Conservation (phyloP, 2,329 filamentous ascomycete genomes). For the Trichoderma afroharzianum region DNA sequence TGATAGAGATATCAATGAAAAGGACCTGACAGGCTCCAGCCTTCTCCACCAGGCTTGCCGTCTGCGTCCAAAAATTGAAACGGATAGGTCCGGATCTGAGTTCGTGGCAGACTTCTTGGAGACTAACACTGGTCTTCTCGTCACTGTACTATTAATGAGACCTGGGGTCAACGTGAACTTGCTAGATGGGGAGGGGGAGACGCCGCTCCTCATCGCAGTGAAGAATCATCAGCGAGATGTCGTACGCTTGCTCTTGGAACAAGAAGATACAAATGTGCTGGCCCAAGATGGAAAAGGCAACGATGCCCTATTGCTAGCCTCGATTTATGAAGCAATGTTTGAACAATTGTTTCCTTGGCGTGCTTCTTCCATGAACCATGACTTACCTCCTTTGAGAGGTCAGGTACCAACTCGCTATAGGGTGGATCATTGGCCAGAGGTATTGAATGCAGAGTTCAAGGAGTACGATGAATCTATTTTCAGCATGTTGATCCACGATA, state of each 20-base stretch:
- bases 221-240: not conserved
- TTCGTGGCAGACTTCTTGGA: not conserved
- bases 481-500: not conserved
- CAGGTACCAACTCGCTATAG: not conserved
- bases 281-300: accelerated
- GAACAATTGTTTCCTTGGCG: accelerated
- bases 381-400: accelerated
- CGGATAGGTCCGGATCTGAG: too few species aligned
- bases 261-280: not conserved
- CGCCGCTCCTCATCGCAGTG: not conserved
- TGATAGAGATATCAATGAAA: too few species aligned
- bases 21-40: too few species aligned
- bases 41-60: too few species aligned
- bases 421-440: not conserved
- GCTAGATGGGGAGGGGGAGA: accelerated
- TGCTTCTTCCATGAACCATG: not conserved
- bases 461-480: not conserved
- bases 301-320: not conserved
- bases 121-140: not conserved
- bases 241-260: not conserved
- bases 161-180: not conserved
- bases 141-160: not conserved
- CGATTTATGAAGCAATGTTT: accelerated
- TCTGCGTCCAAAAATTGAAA: too few species aligned
- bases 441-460: not conserved